These are phyloP conservation scores for Alternaria triticimaculans DNA, from an alignment of 2,329 filamentous ascomycete genomes.

Conservation along the genomic window DNA sequence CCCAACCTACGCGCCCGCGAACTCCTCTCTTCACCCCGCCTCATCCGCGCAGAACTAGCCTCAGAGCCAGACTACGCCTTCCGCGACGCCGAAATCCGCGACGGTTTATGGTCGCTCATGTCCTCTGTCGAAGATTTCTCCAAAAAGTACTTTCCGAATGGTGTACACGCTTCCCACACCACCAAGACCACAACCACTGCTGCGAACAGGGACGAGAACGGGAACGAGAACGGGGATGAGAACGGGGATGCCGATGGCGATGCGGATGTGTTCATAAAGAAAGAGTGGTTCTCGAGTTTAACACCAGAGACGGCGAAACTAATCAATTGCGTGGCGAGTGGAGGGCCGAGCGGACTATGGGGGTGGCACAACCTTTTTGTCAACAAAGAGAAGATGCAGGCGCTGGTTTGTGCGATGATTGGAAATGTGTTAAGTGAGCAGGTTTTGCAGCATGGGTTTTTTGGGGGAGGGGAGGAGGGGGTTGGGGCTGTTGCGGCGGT, in stretches of 20 bases:
- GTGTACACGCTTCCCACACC: too few species aligned
- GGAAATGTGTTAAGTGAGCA: conserved; percentile 42
- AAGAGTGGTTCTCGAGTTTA: neutral
- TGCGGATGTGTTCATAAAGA: neutral
- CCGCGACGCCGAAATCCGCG: conserved; percentile 36
- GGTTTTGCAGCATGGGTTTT: conserved; percentile 35
- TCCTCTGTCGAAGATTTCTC: conserved; percentile 16
- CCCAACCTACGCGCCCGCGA: conserved; percentile 6
- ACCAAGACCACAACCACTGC: too few species aligned
- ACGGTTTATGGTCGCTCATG: conserved; percentile 25
- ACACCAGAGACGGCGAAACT: conserved; percentile 26
- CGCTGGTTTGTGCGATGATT: conserved; percentile 35
- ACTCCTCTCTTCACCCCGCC: neutral
- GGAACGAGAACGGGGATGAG: too few species aligned
- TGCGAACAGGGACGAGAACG: too few species aligned
- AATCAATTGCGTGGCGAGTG: conserved; percentile 34
- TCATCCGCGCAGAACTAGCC: neutral
- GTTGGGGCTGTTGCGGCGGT: neutral
- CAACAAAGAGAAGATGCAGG: conserved; percentile 20
- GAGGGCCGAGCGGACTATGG: conserved; percentile 24
- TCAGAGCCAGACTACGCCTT: conserved; percentile 32
- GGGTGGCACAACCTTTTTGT: conserved; percentile 39
- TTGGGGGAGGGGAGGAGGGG: conserved; percentile 23
- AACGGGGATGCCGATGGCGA: neutral
- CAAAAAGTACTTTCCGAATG: too few species aligned